Evolutionary conservation across 352 stramenopile species (phyloP).

Genomic region (Globisporangium spiculum): DNA sequence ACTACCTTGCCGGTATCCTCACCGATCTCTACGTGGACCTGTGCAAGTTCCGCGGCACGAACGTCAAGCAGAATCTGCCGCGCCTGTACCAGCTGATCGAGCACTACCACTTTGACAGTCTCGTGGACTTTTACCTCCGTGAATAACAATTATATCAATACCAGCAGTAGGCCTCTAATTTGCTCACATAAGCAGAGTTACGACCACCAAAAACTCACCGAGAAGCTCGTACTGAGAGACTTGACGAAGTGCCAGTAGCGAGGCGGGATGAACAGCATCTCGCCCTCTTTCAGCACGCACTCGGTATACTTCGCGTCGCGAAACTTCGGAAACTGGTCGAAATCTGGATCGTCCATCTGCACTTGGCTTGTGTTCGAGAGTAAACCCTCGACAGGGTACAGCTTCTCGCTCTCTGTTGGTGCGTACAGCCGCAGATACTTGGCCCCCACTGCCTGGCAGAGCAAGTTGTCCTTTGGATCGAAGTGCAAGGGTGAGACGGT

Average conservation of each 20-base stretch:
- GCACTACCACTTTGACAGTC: constrained; percentile 75
- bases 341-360: constrained; percentile 51
- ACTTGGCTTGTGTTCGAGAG: constrained; percentile 87
- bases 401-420: constrained; percentile 52
- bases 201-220: constrained; percentile 82
- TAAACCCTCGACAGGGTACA: constrained; percentile 84
- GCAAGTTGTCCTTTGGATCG: constrained; percentile 88
- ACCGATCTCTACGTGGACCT: constrained; percentile 85
- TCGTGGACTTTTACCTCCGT: constrained; percentile 78
- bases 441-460: constrained; percentile 81
- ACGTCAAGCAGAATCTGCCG: constrained; percentile 70
- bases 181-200: constrained; percentile 6
- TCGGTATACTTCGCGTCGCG: constrained; percentile 51
- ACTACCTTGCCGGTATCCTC: constrained; percentile 77
- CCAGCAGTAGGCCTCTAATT: neutral
- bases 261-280: constrained; percentile 89
- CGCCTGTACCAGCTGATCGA: constrained; percentile 76
- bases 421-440: constrained; percentile 87
- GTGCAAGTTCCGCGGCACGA: constrained; percentile 81
- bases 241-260: constrained; percentile 88
- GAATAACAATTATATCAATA: constrained; percentile 16
- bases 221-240: constrained; percentile 79
- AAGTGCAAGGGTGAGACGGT: constrained; percentile 89
- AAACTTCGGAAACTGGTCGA: constrained; percentile 54
- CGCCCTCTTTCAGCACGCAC: constrained; percentile 60